These are phyloP conservation scores for Penicillium sp. DNA, from an alignment of 2,329 filamentous ascomycete species.

Conservation along the genomic window DNA sequence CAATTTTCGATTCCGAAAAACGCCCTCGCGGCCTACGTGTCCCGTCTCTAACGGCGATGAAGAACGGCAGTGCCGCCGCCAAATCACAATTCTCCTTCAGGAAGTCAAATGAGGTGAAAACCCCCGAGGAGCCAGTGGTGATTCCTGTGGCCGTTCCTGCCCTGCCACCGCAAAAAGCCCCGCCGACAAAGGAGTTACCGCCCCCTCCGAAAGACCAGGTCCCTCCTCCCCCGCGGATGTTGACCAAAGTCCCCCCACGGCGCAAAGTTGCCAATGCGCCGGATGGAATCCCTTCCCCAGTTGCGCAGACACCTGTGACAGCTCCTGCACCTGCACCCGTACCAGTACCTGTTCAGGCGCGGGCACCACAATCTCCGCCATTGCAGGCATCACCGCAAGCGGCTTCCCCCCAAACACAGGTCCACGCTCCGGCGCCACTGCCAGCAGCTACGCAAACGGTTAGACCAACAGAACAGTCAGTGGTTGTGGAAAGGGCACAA, in stretches of 20 bases:
- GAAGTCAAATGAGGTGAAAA: slow-evolving; percentile 19
- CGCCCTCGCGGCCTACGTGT: slow-evolving; percentile 35
- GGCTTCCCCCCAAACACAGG: background rate
- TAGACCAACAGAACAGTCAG: slow-evolving; percentile 4
- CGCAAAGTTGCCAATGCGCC: slow-evolving; percentile 9
- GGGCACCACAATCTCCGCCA: background rate
- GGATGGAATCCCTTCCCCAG: background rate
- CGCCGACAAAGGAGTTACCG: slow-evolving; percentile 29
- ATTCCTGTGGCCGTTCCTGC: slow-evolving; percentile 6
- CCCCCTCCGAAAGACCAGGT: slow-evolving; percentile 23
- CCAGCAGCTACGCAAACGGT: slow-evolving; percentile 7
- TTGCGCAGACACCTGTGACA: background rate
- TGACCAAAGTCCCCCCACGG: slow-evolving; percentile 11
- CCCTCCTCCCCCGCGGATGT: slow-evolving; percentile 11
- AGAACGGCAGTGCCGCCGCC: slow-evolving; percentile 19
- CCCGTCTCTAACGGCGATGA: slow-evolving; percentile 34
- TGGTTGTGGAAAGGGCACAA: background rate
- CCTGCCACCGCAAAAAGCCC: slow-evolving; percentile 12
- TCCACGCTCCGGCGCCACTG: background rate
- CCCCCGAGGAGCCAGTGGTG: slow-evolving; percentile 8
- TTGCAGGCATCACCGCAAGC: background rate
- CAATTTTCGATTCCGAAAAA: slow-evolving; percentile 37
- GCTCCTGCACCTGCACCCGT: background rate
- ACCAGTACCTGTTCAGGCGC: background rate
- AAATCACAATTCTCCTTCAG: slow-evolving; percentile 28